These are phyloP conservation scores for Lumnitzera littorea DNA, from an alignment of 345 rosid genomes.

Conservation along the genomic window DNA sequence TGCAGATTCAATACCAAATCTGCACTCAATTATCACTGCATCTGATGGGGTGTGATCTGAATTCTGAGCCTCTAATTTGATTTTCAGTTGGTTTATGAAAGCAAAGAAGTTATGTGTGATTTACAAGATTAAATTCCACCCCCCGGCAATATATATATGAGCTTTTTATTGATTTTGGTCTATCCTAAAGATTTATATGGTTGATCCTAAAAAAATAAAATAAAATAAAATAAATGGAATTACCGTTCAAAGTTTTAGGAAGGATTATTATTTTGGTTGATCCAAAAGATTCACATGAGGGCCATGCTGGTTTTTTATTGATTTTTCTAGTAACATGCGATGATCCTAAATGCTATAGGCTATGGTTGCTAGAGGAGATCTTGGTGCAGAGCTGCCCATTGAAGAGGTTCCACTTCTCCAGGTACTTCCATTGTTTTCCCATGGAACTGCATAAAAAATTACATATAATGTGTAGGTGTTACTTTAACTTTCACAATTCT, in stretches of 20 bases:
- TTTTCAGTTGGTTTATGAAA: constrained; percentile 1
- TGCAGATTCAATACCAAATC: constrained; percentile 93
- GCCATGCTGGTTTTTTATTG: not conserved
- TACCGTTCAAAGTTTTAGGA: too few relatives aligned
- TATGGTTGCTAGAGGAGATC: constrained; percentile 99
- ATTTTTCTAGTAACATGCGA: not conserved
- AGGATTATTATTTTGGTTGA: too few relatives aligned
- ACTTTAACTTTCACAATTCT: not conserved
- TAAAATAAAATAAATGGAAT: too few relatives aligned
- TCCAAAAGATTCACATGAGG: not conserved
- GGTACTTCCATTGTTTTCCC: constrained; percentile 30
- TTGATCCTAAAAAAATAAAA: too few relatives aligned
- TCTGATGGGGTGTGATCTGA: constrained; percentile 77
- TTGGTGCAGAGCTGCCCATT: constrained; percentile 99
- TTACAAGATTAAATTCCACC: not conserved
- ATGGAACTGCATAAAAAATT: too few relatives aligned
- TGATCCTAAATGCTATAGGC: constrained; percentile 36
- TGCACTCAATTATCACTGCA: constrained; percentile 94
- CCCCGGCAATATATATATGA: too few relatives aligned
- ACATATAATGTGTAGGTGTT: too few relatives aligned
- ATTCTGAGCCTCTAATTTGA: constrained; percentile 12
- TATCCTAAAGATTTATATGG: too few relatives aligned
- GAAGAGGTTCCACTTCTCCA: constrained; percentile 99
- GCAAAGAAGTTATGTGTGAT: not conserved
- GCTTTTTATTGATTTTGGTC: too few relatives aligned